A percentile compares a stretch with the other conserved stretches of the same genome.
Evolutionary conservation across 2,329 filamentous ascomycete genomes (phyloP).

Genomic region (Massarina eburnea): DNA sequence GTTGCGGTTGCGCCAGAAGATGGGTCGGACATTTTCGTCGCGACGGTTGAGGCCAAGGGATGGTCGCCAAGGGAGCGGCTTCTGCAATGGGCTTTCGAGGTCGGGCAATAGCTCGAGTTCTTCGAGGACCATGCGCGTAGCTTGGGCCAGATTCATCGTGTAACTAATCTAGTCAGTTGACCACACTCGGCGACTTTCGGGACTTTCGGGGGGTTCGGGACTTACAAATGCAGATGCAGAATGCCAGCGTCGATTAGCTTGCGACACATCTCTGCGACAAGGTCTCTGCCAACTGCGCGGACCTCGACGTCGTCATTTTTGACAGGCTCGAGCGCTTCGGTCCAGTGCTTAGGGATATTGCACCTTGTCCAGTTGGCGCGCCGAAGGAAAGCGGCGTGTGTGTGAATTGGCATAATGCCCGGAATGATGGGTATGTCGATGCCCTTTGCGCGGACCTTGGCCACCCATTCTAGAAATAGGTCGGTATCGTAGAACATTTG

Average conservation of each 20-base stretch:
- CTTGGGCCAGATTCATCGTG: slow-evolving; percentile 97
- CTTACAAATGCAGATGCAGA: slow-evolving; percentile 82
- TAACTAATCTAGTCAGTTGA: slow-evolving; percentile 55
- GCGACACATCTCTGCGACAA: slow-evolving; percentile 88
- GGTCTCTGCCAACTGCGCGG: slow-evolving; percentile 80
- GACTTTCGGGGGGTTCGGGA: background rate
- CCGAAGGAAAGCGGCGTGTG: slow-evolving; percentile 88
- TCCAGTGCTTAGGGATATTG: slow-evolving; percentile 78
- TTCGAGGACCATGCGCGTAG: slow-evolving; percentile 90
- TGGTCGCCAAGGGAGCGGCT: slow-evolving; percentile 93
- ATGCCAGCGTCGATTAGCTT: slow-evolving; percentile 82
- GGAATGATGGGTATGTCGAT: slow-evolving; percentile 82
- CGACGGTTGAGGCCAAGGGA: slow-evolving; percentile 86
- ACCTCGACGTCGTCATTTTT: slow-evolving; percentile 97
- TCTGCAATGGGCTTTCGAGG: slow-evolving; percentile 75
- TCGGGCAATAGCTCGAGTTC: slow-evolving; percentile 83
- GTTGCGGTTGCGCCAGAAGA: slow-evolving; percentile 98
- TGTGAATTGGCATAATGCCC: slow-evolving; percentile 92
- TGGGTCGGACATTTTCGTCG: slow-evolving; percentile 93
- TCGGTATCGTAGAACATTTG: slow-evolving; percentile 99
- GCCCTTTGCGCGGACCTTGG: slow-evolving; percentile 80
- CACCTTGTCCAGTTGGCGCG: slow-evolving; percentile 90
- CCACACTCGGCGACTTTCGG: slow-evolving; percentile 9
- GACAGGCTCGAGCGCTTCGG: slow-evolving; percentile 79
- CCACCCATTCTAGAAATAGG: slow-evolving; percentile 89